These are phyloP conservation scores for Urtica urens DNA, from an alignment of 306 rosid species.

Conservation along the genomic window DNA sequence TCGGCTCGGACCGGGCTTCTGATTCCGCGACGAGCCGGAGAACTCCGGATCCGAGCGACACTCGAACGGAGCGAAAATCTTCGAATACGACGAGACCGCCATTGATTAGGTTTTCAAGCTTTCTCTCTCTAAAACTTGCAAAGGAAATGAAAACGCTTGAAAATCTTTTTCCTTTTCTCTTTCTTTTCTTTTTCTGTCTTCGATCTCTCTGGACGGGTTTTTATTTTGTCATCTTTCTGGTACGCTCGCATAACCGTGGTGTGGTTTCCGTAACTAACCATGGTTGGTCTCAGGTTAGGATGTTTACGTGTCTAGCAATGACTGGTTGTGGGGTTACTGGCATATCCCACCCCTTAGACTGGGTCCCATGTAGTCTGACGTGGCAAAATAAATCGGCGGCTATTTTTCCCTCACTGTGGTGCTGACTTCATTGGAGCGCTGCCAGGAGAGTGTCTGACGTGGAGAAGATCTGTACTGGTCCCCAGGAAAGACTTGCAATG, in stretches of 20 bases:
- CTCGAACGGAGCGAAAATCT: conserved; percentile 26
- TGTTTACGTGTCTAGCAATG: background rate
- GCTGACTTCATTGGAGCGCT: background rate
- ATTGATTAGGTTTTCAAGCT: conserved; percentile 12
- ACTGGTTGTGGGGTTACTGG: background rate
- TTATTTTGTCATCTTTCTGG: background rate
- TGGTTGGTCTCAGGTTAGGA: conserved; percentile 1
- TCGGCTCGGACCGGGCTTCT: conserved; percentile 15
- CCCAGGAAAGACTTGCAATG: too few species aligned
- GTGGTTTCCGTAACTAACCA: background rate
- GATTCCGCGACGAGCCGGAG: conserved; percentile 22
- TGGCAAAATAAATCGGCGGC: background rate
- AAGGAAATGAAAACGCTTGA: background rate
- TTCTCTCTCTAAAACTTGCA: background rate
- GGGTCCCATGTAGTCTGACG: background rate
- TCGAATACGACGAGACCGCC: conserved; percentile 39
- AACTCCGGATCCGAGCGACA: conserved; percentile 40
- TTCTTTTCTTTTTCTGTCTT: background rate
- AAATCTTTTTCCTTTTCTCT: conserved; percentile 2
- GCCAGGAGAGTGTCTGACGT: background rate
- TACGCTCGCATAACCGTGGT: background rate
- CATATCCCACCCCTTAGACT: background rate
- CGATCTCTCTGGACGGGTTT: background rate
- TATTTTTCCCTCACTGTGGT: background rate
- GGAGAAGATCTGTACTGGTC: too few species aligned